Percentiles rank a stretch among this genome's conserved stretches.
Conservation (phyloP, 768 basidiomycete genomes). For the Suillus subaureus region DNA sequence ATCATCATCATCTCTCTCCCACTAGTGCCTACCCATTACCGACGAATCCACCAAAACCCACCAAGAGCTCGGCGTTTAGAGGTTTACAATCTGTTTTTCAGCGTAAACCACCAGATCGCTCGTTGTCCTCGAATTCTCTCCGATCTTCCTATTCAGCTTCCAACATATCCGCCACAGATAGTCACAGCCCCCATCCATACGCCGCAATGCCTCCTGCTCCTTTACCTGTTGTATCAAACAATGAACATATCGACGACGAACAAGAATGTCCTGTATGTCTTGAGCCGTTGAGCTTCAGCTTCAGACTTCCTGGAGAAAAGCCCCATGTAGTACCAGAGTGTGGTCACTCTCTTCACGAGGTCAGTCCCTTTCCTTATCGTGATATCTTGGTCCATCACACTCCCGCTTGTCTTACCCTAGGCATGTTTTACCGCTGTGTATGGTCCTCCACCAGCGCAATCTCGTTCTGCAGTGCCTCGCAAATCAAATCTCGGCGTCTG, state of each 20-base stretch:
- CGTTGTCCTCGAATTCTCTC: slow-evolving; percentile 52
- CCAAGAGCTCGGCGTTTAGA: slow-evolving; percentile 37
- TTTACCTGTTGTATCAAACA: slow-evolving; percentile 71
- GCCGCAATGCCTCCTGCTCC: slow-evolving; percentile 64
- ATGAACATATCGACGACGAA: slow-evolving; percentile 70
- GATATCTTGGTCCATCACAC: not conserved
- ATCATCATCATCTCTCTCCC: slow-evolving; percentile 46
- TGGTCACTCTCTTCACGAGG: slow-evolving; percentile 97
- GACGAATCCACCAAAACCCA: slow-evolving; percentile 30
- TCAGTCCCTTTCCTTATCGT: slow-evolving; percentile 31
- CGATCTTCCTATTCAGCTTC: slow-evolving; percentile 46
- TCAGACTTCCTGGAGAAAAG: slow-evolving; percentile 93
- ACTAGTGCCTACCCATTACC: slow-evolving; percentile 41
- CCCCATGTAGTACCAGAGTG: slow-evolving; percentile 97
- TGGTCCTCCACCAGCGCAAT: slow-evolving; percentile 74
- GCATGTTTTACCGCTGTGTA: slow-evolving; percentile 98
- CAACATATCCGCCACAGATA: slow-evolving; percentile 43
- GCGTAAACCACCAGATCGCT: slow-evolving; percentile 41
- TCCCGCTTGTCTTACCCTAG: slow-evolving; percentile 39
- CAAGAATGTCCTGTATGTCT: slow-evolving; percentile 96
- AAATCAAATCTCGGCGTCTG: slow-evolving; percentile 91
- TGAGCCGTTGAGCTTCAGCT: slow-evolving; percentile 91
- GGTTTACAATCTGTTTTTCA: slow-evolving; percentile 56
- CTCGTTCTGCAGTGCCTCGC: slow-evolving; percentile 55
- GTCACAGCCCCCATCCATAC: slow-evolving; percentile 51